These are phyloP conservation scores for Helichrysum umbraculigerum DNA, from an alignment of 129 eudicot species.

Conservation along the genomic window DNA sequence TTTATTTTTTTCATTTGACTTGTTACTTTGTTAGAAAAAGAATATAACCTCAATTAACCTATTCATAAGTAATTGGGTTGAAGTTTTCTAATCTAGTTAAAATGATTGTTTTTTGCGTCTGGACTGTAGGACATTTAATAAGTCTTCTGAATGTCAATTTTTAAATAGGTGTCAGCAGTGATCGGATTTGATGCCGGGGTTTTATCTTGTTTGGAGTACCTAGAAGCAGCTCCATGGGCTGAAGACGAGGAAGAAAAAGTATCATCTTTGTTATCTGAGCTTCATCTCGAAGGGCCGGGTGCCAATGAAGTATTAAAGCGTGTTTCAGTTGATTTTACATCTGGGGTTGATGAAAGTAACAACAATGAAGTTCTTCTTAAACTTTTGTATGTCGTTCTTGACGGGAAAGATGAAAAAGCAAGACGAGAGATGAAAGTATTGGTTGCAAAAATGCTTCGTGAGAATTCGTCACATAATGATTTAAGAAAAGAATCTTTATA, in stretches of 20 bases:
- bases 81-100: background rate
- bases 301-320: conserved; percentile 77
- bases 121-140: background rate
- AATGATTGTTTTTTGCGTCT: background rate
- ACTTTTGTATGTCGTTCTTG: conserved; percentile 74
- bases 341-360: conserved; percentile 42
- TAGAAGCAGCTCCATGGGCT: conserved; percentile 98
- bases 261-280: conserved; percentile 76
- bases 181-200: conserved; percentile 96
- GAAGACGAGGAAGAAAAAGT: conserved; percentile 96
- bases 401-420: conserved; percentile 92
- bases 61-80: background rate
- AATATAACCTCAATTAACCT: background rate
- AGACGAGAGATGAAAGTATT: conserved; percentile 86
- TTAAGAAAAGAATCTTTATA: conserved; percentile 73
- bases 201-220: conserved; percentile 87
- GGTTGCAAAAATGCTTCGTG: conserved; percentile 83
- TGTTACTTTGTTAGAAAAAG: background rate
- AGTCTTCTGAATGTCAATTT: conserved; percentile 9
- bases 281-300: conserved; percentile 77
- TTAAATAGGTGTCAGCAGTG: conserved; percentile 67
- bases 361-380: conserved; percentile 76
- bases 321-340: conserved; percentile 56
- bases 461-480: conserved; percentile 68
- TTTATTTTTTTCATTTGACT: background rate